Evolutionary conservation across 306 rosid species (phyloP), one percentile per base, ranked within the genome.

Genomic region (Alnus glutinosa): DNA sequence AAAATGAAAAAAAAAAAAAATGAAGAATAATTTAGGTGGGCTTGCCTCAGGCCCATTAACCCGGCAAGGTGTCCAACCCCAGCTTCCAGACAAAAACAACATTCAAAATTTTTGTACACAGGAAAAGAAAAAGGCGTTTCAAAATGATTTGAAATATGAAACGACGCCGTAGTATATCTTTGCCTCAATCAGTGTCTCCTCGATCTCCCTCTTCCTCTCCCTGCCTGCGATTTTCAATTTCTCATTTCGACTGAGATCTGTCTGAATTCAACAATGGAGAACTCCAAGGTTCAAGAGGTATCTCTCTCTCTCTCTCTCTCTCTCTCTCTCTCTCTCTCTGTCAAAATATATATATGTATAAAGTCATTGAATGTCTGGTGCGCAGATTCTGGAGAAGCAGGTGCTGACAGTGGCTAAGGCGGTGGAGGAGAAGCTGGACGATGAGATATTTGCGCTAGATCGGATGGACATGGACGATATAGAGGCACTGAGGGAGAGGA

Each of bases 341-440:
- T 42, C 1, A 23, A 23, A 23, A 23, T 0, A 1, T 18, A 32
- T 9, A 16, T 9, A 9, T 23, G 8, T 9, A 57, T 19, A 23
- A 8, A 44, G 32, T 8, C 14, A 52, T 14, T 46, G 36, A 34
- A 9, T 23, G 7, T 58, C n/a, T 46, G 58, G 44, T 52, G 32
- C 15, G 55, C 66, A 88, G 91, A 81, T 95, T 9, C 50, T 95
- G 73, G 94, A 91, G 88, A 88, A 90, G 91, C 98, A 93, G 80
- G 85, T 95, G 13, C 80, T 95, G 68, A 89, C 98, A 49, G 98
- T 95, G 75, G 99, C 72, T 49, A 92, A 90, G 81, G 98, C 93
- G 51, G 88, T 95, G 30, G 98, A 95, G 84, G 98, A 95, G 16
- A 85, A 93, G 89, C 87, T 95, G 36, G 98, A 95, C 28, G 99